A percentile compares a stretch with the other conserved stretches of the same genome.
These are phyloP conservation scores for Cucumis melo DNA, from an alignment of 306 rosid genomes.

Conservation along the genomic window DNA sequence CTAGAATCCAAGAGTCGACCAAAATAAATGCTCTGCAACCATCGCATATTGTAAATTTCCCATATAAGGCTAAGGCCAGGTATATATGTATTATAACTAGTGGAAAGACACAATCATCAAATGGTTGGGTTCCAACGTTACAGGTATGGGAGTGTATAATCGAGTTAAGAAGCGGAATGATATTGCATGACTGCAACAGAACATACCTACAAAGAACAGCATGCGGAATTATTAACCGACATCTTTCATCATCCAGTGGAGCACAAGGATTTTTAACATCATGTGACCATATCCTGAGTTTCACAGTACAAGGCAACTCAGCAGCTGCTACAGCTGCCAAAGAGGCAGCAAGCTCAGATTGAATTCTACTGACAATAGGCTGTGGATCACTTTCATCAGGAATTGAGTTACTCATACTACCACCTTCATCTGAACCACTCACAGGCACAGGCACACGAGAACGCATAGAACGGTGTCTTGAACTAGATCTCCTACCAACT, in stretches of 20 bases:
- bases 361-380: conserved; percentile 49
- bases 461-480: conserved; percentile 41
- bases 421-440: conserved; percentile 40
- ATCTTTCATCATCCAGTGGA: conserved; percentile 53
- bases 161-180: not conserved
- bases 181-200: not conserved
- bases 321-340: conserved; percentile 80
- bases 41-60: not conserved
- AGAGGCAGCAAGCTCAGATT: conserved; percentile 75
- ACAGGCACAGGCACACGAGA: conserved; percentile 34
- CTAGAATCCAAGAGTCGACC: not conserved
- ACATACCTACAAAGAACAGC: conserved; percentile 92
- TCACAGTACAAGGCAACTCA: conserved; percentile 94
- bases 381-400: conserved; percentile 58
- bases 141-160: not conserved
- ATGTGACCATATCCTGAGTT: conserved; percentile 86
- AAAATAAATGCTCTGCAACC: not conserved
- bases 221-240: conserved; percentile 70
- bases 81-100: not conserved
- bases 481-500: conserved; percentile 47
- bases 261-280: conserved; percentile 69
- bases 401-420: conserved; percentile 21
- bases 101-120: not conserved
- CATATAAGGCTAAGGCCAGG: not conserved
- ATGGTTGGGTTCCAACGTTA: not conserved